A percentile compares a stretch with the other conserved stretches of the same genome.
phyloP scores from a whole-genome alignment of 192 early-diverging fungal genomes.

The Coemansia sp. region DNA sequence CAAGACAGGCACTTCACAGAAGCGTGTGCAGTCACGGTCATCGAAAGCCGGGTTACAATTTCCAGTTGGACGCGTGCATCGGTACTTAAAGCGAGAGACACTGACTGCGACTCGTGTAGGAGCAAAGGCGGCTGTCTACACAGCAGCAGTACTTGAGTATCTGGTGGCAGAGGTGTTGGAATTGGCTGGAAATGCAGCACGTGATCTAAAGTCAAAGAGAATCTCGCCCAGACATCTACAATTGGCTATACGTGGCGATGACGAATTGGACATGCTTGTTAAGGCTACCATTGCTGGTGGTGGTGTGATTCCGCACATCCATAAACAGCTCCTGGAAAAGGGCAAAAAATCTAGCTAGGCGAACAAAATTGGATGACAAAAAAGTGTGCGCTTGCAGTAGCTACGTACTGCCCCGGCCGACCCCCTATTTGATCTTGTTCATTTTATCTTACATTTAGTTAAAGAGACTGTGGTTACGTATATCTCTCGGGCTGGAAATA shows the following conservation, averaged over 20 bases:
- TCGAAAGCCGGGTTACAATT: constrained; percentile 67
- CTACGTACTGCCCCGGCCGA: neutral
- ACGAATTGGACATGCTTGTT: constrained; percentile 86
- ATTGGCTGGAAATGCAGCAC: constrained; percentile 89
- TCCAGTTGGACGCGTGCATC: constrained; percentile 91
- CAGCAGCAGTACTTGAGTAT: constrained; percentile 90
- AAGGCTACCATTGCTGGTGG: constrained; percentile 89
- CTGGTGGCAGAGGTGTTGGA: constrained; percentile 91
- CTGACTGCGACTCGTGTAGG: constrained; percentile 81
- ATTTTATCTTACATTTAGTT: neutral
- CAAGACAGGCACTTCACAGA: constrained; percentile 38
- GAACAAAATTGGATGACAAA: neutral
- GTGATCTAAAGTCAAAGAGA: constrained; percentile 86
- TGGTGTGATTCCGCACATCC: constrained; percentile 70
- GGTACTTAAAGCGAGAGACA: constrained; percentile 81
- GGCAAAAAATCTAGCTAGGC: constrained; percentile 37
- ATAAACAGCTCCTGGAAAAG: constrained; percentile 56
- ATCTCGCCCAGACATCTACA: constrained; percentile 89
- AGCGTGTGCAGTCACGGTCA: constrained; percentile 54
- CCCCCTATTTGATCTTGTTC: neutral
- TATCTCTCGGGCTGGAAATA: neutral
- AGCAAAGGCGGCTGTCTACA: constrained; percentile 88
- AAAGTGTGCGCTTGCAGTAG: neutral
- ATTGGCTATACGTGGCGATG: constrained; percentile 88
- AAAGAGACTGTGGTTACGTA: neutral